Base-by-base conservation (phyloP, 1,139 yeast genomes). In the Suhomyces yuchorum region DNA sequence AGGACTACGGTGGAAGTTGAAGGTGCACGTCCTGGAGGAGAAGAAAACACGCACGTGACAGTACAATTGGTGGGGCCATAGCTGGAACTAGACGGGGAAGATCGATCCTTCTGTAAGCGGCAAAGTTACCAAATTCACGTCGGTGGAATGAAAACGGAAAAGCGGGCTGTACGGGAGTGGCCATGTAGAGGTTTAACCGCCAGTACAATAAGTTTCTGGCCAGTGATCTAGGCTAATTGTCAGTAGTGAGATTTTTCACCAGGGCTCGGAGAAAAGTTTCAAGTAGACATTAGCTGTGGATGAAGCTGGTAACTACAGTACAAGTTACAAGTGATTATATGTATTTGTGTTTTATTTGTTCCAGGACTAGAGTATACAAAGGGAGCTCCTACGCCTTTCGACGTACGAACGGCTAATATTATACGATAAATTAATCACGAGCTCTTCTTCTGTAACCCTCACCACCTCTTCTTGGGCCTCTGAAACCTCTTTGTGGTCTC, bases 401-500 rank as follows among this genome's bases (percentile, higher is more conserved):
- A 34, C 40, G 43, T 32, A 43, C 24, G 40, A 38, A 39, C 35
- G 41, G 46, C 49, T 43, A 43, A 37, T 42, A 46, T 36, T 33
- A 36, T 40, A 43, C 42, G 44, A 43, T 40, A 39, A 46, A 62
- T 66, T 74, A 75, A 66, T 75, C 79, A 67, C 77, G 70, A 60
- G 73, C 70, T 72, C 77, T 71, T 69, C 77, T 73, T 72, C 77
- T 72, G 74, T 64, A 70, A 59, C 65, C 63, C 54, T 62, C 69
- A 60, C 66, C 63, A 55, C 66, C 78, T 63, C 70, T 64, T 58
- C 65, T 65, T 56, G 67, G 67, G 50, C 65, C 78, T 70, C 60
- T 61, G 48, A 58, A 57, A 60, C 78, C 78, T 67, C 75, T 70
- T 76, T 75, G 80, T 73, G 77, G 84, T 82, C 85, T 87, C 80